phyloP scores from a whole-genome alignment of 140 eudicot species.

The Bidens hawaiensis region DNA sequence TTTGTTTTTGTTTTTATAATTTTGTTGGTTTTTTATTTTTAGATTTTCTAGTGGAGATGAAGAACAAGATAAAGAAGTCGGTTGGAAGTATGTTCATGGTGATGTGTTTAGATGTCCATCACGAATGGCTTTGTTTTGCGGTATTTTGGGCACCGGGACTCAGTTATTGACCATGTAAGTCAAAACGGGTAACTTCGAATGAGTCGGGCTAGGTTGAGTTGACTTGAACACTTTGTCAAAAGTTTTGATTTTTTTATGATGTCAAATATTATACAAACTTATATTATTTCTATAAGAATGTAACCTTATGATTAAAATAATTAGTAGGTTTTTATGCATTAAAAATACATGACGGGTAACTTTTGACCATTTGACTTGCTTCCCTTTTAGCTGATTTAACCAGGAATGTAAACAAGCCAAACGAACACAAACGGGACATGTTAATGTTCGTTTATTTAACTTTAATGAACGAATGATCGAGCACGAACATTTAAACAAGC shows the following conservation, averaged over 20 bases:
- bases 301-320: neutral
- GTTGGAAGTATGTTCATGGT: slow-evolving; percentile 72
- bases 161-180: slow-evolving; percentile 71
- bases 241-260: neutral
- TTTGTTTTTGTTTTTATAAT: neutral
- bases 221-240: neutral
- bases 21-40: slow-evolving; percentile 10
- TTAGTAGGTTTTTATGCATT: neutral
- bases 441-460: too few species aligned
- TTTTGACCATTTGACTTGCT: neutral
- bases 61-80: slow-evolving; percentile 89
- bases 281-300: neutral
- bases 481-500: too few species aligned
- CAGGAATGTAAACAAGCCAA: too few species aligned
- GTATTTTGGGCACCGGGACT: slow-evolving; percentile 75
- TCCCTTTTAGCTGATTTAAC: neutral
- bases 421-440: too few species aligned
- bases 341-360: neutral
- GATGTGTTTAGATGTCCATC: slow-evolving; percentile 82
- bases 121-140: slow-evolving; percentile 57
- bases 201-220: neutral
- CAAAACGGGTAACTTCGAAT: neutral
- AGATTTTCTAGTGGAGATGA: slow-evolving; percentile 76
- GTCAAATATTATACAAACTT: neutral
- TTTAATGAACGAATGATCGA: too few species aligned